These are phyloP conservation scores for Saturnispora dispora DNA, from an alignment of 805 yeast species.

Conservation along the genomic window DNA sequence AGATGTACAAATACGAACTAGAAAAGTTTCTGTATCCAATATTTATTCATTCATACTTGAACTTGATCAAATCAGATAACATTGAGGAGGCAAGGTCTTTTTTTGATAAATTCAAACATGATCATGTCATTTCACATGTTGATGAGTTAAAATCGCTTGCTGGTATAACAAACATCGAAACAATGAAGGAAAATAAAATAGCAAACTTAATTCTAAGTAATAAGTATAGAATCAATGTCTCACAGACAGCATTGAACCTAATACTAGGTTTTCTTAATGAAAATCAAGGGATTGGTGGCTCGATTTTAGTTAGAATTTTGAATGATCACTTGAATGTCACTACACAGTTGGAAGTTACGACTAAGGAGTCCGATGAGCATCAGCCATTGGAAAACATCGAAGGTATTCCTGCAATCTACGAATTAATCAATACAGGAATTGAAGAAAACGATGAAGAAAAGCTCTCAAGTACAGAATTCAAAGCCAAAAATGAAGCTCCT, in stretches of 20 bases:
- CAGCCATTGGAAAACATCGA: constrained; percentile 31
- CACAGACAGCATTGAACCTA: constrained; percentile 78
- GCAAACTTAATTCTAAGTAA: constrained; percentile 67
- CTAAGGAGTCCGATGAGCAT: constrained; percentile 40
- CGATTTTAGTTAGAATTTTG: constrained; percentile 72
- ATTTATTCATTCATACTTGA: constrained; percentile 83
- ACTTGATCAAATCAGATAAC: constrained; percentile 58
- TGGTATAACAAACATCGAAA: constrained; percentile 71
- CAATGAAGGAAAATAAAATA: constrained; percentile 70
- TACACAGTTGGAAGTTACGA: constrained; percentile 31
- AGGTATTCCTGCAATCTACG: constrained; percentile 39
- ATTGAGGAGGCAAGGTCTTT: constrained; percentile 59
- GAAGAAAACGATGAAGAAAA: constrained; percentile 22
- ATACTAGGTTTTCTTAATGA: constrained; percentile 82
- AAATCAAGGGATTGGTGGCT: constrained; percentile 87
- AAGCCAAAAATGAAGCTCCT: constrained; percentile 48
- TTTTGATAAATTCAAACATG: constrained; percentile 63
- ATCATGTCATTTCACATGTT: constrained; percentile 69
- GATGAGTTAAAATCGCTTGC: constrained; percentile 64
- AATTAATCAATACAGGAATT: constrained; percentile 26
- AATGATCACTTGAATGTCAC: constrained; percentile 68
- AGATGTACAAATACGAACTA: constrained; percentile 83
- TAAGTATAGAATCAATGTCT: constrained; percentile 66
- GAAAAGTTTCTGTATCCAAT: constrained; percentile 80
- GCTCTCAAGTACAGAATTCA: constrained; percentile 24